Base-by-base conservation (phyloP, 768 basidiomycete species). In the Kwoniella bestiolae region DNA sequence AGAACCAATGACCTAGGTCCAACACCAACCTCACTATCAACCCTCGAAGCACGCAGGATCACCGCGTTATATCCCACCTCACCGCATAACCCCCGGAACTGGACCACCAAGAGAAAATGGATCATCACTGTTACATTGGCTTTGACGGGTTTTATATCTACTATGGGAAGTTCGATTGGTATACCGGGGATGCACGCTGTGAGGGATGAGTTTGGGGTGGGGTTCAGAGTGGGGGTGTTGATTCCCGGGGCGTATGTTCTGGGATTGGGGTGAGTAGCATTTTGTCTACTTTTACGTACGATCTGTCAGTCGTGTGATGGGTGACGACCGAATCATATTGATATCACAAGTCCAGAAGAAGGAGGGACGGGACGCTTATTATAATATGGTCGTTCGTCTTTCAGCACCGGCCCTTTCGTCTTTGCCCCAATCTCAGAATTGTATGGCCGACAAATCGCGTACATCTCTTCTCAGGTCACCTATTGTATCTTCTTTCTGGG, bases 361-460 rank as follows among this genome's bases (percentile, higher is more conserved):
- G n/a, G n/a, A n/a, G n/a, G n/a, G n/a, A n/a, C n/a, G n/a, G n/a
- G n/a, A n/a, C n/a, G n/a, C n/a, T n/a, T n/a, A n/a, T n/a, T 2
- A 49, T 21, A n/a, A 26, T 14, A 14, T 47, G 18, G 46, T 11
- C 25, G 23, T 41, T 45, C 16, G 9, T 50, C 49, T n/a, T 25
- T 16, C 49, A 79, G 77, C n/a, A 61, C 64, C 18, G 77, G 77
- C 8, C 77, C 77, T 1, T 79, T 79, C 69, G 38, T 79, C 7
- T 79, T 79, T 51, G 68, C 77, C 6, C 77, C 77, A 2, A 75
- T 79, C 18, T 69, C 66, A 1, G 77, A 79, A 65, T 66, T 79
- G 57, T 79, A 73, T 55, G 77, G 77, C 18, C 59, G 77, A 14
- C 73, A 74, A 49, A 56, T 69, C 23, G 75, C 77, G 0, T 79